These are phyloP conservation scores for Barbatosphaeria neglecta DNA, from an alignment of 495 filamentous ascomycete genomes.

Conservation along the genomic window DNA sequence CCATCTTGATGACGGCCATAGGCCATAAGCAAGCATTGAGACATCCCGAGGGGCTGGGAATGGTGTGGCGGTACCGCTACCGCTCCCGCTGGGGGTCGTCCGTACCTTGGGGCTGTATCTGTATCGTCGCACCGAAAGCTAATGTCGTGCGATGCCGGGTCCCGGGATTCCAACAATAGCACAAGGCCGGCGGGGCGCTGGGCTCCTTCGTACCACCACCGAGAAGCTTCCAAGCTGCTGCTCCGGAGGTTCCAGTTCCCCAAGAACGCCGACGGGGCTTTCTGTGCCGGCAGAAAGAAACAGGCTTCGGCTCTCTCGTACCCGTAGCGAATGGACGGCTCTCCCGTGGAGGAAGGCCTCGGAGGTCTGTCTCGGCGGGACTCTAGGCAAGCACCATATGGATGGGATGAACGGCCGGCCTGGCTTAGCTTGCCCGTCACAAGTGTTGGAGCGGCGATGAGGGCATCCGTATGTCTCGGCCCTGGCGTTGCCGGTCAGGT, in stretches of 20 bases:
- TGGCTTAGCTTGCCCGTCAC: too few relatives aligned
- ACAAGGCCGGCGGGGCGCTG: not conserved
- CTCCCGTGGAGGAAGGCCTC: not conserved
- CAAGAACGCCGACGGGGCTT: not conserved
- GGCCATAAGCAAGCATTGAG: not conserved
- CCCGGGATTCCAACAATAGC: not conserved
- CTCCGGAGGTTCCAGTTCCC: not conserved
- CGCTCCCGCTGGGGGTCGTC: too few relatives aligned
- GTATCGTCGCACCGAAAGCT: not conserved
- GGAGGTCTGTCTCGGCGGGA: not conserved
- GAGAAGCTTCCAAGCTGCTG: not conserved
- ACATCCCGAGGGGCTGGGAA: not conserved
- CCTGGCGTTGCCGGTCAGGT: not conserved
- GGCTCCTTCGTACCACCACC: not conserved
- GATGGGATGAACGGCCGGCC: too few relatives aligned
- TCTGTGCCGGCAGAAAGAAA: not conserved
- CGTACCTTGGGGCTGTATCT: not conserved
- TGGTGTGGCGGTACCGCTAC: not conserved
- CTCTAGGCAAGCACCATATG: not conserved
- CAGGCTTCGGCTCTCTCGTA: too few relatives aligned
- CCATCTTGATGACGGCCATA: too few relatives aligned
- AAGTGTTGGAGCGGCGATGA: too few relatives aligned
- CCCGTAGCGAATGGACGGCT: conserved; percentile 9
- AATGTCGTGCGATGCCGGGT: not conserved
- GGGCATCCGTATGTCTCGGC: too few relatives aligned